Percentiles rank a stretch among this genome's conserved stretches.
Conservation (phyloP, 2,329 filamentous ascomycete genomes). For the Penicillium brevicompactum region DNA sequence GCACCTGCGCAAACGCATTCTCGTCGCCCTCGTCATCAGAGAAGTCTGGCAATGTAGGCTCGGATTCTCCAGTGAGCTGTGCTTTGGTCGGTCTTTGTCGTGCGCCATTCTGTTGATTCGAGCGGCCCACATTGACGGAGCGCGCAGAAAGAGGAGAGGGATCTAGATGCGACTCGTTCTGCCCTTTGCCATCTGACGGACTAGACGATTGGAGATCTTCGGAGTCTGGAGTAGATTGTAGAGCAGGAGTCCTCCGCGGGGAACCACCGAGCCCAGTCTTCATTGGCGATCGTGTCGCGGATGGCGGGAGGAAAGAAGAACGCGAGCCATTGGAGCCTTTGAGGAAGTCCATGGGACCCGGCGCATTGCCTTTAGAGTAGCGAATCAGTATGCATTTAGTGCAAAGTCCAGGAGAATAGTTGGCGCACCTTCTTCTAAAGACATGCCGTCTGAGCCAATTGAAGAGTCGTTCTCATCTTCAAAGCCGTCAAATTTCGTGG, state of each 20-base stretch:
- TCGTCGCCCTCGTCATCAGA: conserved; percentile 43
- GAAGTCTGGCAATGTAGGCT: conserved; percentile 31
- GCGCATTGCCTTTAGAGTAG: conserved; percentile 39
- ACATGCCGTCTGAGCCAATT: conserved; percentile 62
- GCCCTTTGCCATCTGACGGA: conserved; percentile 38
- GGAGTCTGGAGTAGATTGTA: conserved; percentile 46
- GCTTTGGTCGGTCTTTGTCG: conserved; percentile 24
- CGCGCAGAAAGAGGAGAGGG: conserved; percentile 40
- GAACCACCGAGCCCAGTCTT: conserved; percentile 48
- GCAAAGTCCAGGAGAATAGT: not conserved
- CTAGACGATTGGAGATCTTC: conserved; percentile 40
- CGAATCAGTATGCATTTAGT: conserved; percentile 9
- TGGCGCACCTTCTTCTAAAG: conserved; percentile 62
- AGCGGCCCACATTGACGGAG: conserved; percentile 35
- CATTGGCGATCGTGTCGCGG: conserved; percentile 48
- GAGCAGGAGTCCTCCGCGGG: conserved; percentile 44
- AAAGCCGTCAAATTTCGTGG: conserved; percentile 37
- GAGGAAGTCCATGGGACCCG: conserved; percentile 45
- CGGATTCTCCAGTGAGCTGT: conserved; percentile 25
- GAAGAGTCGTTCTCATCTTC: conserved; percentile 46
- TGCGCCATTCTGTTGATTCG: conserved; percentile 27
- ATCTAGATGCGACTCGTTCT: conserved; percentile 28
- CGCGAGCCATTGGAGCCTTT: conserved; percentile 36
- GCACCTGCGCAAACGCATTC: conserved; percentile 26
- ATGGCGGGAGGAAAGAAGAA: conserved; percentile 39